These are phyloP conservation scores for Fomitopsis schrenkii DNA, from an alignment of 1,284 basidiomycete species.

Conservation along the genomic window DNA sequence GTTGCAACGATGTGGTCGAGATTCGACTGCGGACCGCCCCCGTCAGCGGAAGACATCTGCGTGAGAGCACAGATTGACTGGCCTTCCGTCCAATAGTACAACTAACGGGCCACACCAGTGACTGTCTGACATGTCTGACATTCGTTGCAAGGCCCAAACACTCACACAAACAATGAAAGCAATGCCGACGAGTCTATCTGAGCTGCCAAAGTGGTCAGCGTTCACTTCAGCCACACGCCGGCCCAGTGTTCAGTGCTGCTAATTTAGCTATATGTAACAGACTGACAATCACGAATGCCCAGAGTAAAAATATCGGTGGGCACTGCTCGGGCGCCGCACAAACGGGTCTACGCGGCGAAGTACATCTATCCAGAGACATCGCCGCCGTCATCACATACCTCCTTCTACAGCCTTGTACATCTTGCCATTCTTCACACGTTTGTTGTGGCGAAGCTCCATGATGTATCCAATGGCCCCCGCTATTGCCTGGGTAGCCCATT, in stretches of 20 bases:
- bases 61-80: not conserved
- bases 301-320: not conserved
- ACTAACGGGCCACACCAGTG: too few species aligned
- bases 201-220: too few species aligned
- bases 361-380: not conserved
- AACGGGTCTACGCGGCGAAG: not conserved
- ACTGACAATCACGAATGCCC: not conserved
- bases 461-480: conserved; percentile 51
- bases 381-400: conserved; percentile 39
- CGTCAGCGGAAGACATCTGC: not conserved
- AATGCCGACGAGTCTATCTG: too few species aligned
- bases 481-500: conserved; percentile 66
- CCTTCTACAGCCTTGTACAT: conserved; percentile 72
- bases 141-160: too few species aligned
- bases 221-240: too few species aligned
- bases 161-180: too few species aligned
- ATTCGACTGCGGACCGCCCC: conserved; percentile 1
- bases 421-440: conserved; percentile 55
- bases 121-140: not conserved
- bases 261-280: not conserved
- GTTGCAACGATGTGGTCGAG: not conserved
- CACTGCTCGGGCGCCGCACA: not conserved
- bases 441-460: conserved; percentile 40
- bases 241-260: too few species aligned
- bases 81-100: not conserved